phyloP scores from a whole-genome alignment of 257 asterid species.

The Fraxinus pennsylvanica region DNA sequence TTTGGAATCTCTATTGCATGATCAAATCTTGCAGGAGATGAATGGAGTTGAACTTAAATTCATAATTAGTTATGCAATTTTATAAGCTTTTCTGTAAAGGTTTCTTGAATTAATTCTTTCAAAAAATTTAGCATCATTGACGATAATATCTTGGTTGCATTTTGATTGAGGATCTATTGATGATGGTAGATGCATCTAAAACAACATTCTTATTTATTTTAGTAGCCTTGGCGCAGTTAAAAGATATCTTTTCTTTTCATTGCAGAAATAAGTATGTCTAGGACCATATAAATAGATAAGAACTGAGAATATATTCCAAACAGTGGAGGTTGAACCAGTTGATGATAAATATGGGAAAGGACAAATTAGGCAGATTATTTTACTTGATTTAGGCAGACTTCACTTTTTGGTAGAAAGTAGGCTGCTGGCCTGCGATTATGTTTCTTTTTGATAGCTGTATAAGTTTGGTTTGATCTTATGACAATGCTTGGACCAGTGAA shows the following conservation, averaged over 20 bases:
- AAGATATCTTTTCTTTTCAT: neutral
- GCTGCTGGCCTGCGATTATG: neutral
- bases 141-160: neutral
- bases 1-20: neutral
- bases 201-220: neutral
- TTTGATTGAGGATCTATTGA: neutral
- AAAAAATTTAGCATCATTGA: neutral
- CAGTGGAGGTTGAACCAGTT: neutral
- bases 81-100: neutral
- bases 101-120: neutral
- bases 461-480: neutral
- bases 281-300: neutral
- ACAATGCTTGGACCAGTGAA: neutral
- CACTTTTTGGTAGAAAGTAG: neutral
- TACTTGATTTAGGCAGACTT: neutral
- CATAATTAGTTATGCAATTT: neutral
- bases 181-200: neutral
- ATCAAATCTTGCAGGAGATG: neutral
- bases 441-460: neutral
- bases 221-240: neutral
- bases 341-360: neutral
- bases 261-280: neutral
- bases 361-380: neutral
- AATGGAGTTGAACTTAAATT: neutral
- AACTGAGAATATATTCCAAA: neutral